Evolutionary conservation across 192 early-diverging fungal species (phyloP).

Genomic region (Backusella australiensis): DNA sequence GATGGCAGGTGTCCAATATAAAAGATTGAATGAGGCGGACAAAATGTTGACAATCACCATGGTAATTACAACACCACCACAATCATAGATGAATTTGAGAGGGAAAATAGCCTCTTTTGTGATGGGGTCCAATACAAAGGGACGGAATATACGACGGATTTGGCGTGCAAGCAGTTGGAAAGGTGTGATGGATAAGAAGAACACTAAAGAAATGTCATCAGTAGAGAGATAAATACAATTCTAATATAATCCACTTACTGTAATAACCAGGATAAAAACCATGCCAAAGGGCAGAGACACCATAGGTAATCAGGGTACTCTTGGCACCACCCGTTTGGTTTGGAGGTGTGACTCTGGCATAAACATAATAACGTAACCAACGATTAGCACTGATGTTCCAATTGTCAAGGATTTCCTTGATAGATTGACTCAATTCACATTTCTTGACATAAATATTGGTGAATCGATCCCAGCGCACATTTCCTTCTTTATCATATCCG

Average conservation of each 20-base stretch:
- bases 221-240: neutral
- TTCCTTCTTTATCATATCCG: conserved; percentile 57
- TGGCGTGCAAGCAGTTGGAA: neutral
- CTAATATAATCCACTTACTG: conserved; percentile 34
- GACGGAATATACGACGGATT: neutral
- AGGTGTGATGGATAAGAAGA: neutral
- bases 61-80: neutral
- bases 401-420: conserved; percentile 70
- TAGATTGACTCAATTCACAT: conserved; percentile 76
- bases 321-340: conserved; percentile 44
- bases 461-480: conserved; percentile 66
- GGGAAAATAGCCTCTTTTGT: neutral
- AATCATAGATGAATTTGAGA: neutral
- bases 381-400: conserved; percentile 92
- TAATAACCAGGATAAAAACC: conserved; percentile 92
- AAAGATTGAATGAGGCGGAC: neutral
- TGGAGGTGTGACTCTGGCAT: conserved; percentile 57
- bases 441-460: conserved; percentile 73
- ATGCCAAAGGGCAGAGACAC: conserved; percentile 92
- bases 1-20: neutral
- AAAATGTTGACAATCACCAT: neutral
- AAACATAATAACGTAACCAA: conserved; percentile 89
- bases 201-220: neutral
- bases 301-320: conserved; percentile 74
- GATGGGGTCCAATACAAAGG: neutral